Conservation (phyloP, 2,329 filamentous ascomycete species). For the Diaporthe citri region DNA sequence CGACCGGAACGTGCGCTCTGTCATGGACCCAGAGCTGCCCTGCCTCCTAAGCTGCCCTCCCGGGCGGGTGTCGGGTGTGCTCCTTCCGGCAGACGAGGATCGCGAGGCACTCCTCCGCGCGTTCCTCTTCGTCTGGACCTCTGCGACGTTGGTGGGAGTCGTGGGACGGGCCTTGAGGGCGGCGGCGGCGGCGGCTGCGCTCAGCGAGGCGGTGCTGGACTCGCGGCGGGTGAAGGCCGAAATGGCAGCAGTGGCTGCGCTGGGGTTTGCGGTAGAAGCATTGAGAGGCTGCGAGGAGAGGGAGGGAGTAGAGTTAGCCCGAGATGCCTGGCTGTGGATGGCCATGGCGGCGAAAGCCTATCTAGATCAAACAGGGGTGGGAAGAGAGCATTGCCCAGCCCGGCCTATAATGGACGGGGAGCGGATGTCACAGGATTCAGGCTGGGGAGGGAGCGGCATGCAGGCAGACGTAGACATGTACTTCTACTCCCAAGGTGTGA, state of each 20-base stretch:
- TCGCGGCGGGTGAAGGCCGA: slow-evolving; percentile 82
- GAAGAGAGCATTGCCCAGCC: slow-evolving; percentile 6
- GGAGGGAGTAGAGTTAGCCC: slow-evolving; percentile 37
- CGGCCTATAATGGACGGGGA: slow-evolving; percentile 10
- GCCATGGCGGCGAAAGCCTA: slow-evolving; percentile 16
- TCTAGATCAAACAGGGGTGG: slow-evolving; percentile 5
- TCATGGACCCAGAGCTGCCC: slow-evolving; percentile 85
- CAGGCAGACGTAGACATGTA: slow-evolving; percentile 13
- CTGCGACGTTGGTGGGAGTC: slow-evolving; percentile 82
- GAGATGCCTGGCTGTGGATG: slow-evolving; percentile 18
- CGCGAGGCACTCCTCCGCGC: slow-evolving; percentile 78
- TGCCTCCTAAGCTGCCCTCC: slow-evolving; percentile 66
- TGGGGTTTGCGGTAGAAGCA: slow-evolving; percentile 74
- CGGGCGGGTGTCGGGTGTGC: slow-evolving; percentile 45
- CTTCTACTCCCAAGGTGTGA: not conserved
- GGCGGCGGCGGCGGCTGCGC: slow-evolving; percentile 87
- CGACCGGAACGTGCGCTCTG: slow-evolving; percentile 86
- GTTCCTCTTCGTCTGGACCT: slow-evolving; percentile 90
- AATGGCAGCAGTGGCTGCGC: slow-evolving; percentile 83
- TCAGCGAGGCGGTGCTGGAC: slow-evolving; percentile 75
- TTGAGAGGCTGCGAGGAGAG: slow-evolving; percentile 67
- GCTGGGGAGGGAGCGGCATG: not conserved
- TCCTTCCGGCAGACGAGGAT: slow-evolving; percentile 68
- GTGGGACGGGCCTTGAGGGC: slow-evolving; percentile 84
- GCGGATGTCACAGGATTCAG: slow-evolving; percentile 8